phyloP scores from a whole-genome alignment of 2,329 filamentous ascomycete genomes.

The Exophiala dermatitidis region DNA sequence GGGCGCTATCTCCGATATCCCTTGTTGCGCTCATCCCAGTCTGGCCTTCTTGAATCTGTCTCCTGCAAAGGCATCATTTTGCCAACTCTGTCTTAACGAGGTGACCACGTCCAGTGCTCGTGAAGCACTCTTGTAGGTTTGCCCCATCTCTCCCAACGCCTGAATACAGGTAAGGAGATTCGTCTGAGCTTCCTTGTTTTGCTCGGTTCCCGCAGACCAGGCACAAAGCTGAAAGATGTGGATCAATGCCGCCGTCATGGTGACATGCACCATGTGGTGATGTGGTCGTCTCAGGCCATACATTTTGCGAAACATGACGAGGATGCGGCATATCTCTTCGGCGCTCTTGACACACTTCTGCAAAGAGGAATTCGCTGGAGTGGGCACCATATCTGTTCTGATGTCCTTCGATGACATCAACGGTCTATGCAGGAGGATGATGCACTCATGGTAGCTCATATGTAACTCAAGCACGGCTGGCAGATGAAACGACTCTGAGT shows the following conservation, averaged over 20 bases:
- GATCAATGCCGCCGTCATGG: constrained; percentile 12
- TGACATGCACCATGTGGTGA: constrained; percentile 12
- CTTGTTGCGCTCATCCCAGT: not conserved
- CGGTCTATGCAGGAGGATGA: constrained; percentile 49
- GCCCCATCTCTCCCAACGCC: constrained; percentile 19
- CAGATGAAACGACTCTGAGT: constrained; percentile 10
- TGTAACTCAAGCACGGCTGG: constrained; percentile 30
- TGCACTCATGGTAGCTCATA: constrained; percentile 45
- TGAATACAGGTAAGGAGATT: constrained; percentile 29
- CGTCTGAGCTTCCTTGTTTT: constrained; percentile 35
- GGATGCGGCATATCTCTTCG: constrained; percentile 2
- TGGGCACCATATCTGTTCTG: not conserved
- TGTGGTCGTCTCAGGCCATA: constrained; percentile 10
- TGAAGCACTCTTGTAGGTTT: constrained; percentile 18
- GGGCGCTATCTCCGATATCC: not conserved
- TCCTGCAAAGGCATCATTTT: constrained; percentile 6
- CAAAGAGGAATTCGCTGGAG: not conserved
- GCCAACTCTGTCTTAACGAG: constrained; percentile 9
- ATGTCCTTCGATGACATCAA: constrained; percentile 17
- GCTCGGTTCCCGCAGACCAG: constrained; percentile 19
- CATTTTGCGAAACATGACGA: constrained; percentile 1
- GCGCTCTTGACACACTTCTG: constrained; percentile 6
- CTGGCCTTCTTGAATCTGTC: constrained; percentile 8
- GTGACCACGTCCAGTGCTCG: constrained; percentile 21
- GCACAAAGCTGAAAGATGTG: constrained; percentile 9